Percentiles rank a stretch among this genome's conserved stretches.
Conservation (phyloP, 768 basidiomycete genomes). For the Xanthoconium purpureum region DNA sequence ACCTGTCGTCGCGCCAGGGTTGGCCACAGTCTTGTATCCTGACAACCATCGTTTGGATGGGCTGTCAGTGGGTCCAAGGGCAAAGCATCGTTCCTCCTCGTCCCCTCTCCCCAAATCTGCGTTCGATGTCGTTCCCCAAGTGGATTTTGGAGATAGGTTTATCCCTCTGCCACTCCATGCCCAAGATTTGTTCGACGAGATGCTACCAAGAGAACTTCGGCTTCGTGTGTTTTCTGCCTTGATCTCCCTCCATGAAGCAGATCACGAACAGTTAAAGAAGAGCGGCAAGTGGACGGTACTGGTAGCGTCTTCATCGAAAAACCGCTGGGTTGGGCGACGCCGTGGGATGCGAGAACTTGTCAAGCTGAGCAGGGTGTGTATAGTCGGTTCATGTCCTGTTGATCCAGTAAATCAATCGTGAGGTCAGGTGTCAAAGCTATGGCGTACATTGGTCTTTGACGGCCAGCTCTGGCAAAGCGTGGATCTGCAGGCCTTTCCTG, state of each 20-base stretch:
- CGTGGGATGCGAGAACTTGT: constrained; percentile 76
- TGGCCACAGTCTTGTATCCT: constrained; percentile 11
- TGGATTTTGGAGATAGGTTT: constrained; percentile 47
- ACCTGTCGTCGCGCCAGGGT: constrained; percentile 5
- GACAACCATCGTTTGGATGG: constrained; percentile 20
- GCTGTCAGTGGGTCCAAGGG: constrained; percentile 29
- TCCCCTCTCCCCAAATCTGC: constrained; percentile 60
- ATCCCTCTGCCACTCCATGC: constrained; percentile 43
- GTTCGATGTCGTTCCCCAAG: constrained; percentile 54
- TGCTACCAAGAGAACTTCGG: constrained; percentile 69
- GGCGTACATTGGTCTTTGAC: constrained; percentile 75
- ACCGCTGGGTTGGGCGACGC: constrained; percentile 73
- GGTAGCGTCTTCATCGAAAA: constrained; percentile 58
- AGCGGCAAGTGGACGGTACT: constrained; percentile 57
- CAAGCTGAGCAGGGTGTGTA: constrained; percentile 72
- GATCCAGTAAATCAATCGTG: constrained; percentile 14
- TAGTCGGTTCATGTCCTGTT: constrained; percentile 12
- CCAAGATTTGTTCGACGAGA: constrained; percentile 64
- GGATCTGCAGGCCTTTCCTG: constrained; percentile 61
- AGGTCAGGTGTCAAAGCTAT: constrained; percentile 68
- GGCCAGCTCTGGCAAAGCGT: constrained; percentile 81
- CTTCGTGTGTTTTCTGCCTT: constrained; percentile 56
- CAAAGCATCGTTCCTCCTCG: constrained; percentile 61
- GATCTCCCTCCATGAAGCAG: constrained; percentile 56
- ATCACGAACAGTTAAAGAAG: constrained; percentile 44